Evolutionary conservation across 208 protist species (phyloP).

Genomic region (Trypanosoma scelopori): DNA sequence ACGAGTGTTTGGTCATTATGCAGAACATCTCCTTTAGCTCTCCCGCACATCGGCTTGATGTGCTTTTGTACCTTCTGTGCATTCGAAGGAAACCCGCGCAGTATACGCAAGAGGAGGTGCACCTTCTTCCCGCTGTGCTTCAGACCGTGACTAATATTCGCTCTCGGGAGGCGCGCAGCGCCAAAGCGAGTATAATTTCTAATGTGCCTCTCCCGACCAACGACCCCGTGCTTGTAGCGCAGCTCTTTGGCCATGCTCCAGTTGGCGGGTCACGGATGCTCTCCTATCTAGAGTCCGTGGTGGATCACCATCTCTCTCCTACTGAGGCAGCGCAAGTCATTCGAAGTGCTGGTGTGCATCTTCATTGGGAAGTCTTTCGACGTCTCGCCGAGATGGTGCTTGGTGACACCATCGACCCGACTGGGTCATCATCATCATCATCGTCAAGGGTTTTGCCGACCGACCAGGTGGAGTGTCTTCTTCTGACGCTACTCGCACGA

Average conservation of each 20-base stretch:
- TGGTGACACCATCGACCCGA: background rate
- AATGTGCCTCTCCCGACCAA: slow-evolving; percentile 6
- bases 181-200: slow-evolving; percentile 6
- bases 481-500: slow-evolving; percentile 14
- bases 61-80: slow-evolving; percentile 41
- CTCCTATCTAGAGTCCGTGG: slow-evolving; percentile 2
- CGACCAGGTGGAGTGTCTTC: slow-evolving; percentile 16
- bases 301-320: slow-evolving; percentile 1
- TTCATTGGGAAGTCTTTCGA: slow-evolving; percentile 11
- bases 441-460: slow-evolving; percentile 3
- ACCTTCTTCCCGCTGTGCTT: slow-evolving; percentile 22
- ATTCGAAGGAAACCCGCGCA: slow-evolving; percentile 16
- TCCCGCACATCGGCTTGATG: slow-evolving; percentile 15
- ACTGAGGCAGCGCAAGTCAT: slow-evolving; percentile 12
- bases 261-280: background rate
- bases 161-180: background rate
- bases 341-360: slow-evolving; percentile 10
- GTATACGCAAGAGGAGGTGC: slow-evolving; percentile 28
- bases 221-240: slow-evolving; percentile 23
- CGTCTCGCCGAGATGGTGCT: slow-evolving; percentile 2
- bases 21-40: slow-evolving; percentile 34
- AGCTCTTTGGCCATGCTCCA: slow-evolving; percentile 6
- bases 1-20: slow-evolving; percentile 34
- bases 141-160: slow-evolving; percentile 23
- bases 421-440: background rate